Percentiles rank a stretch among this genome's conserved stretches.
Conservation (phyloP, 768 basidiomycete genomes). For the Tricholoma matsutake region DNA sequence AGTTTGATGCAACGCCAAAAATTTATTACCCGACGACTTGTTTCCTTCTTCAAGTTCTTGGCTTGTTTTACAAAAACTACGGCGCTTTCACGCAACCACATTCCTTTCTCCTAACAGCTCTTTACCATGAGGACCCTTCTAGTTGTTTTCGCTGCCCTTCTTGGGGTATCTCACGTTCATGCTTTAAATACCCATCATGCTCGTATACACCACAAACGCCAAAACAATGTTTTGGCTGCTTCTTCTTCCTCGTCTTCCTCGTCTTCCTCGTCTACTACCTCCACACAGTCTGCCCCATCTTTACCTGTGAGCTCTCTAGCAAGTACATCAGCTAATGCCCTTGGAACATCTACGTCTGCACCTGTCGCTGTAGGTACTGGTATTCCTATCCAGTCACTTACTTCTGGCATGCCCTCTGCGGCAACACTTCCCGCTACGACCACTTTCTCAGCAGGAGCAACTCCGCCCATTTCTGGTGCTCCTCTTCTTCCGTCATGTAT, state of each 20-base stretch:
- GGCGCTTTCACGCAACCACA: constrained; percentile 14
- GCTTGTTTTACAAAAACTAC: constrained; percentile 7
- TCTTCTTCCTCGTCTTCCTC: not conserved
- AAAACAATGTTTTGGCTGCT: constrained; percentile 16
- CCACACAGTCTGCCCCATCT: not conserved
- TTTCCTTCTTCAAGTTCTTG: not conserved
- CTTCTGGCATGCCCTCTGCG: constrained; percentile 59
- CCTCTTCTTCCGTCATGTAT: constrained; percentile 67
- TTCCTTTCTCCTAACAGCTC: constrained; percentile 14
- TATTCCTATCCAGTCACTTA: constrained; percentile 57
- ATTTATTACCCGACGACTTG: not conserved
- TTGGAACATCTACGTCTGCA: constrained; percentile 5
- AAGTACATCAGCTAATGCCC: not conserved
- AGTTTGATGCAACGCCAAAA: not conserved
- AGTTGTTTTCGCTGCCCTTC: constrained; percentile 11
- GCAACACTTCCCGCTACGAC: constrained; percentile 46
- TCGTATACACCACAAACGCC: constrained; percentile 36
- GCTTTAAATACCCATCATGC: constrained; percentile 16
- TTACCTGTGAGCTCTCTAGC: not conserved
- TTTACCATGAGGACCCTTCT: constrained; percentile 17
- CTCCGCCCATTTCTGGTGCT: constrained; percentile 61
- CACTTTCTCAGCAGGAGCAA: constrained; percentile 57
- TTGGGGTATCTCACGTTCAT: constrained; percentile 23
- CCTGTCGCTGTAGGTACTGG: constrained; percentile 39
- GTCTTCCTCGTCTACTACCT: not conserved